Percentiles rank a stretch among this genome's conserved stretches.
Evolutionary conservation across 1,284 basidiomycete species (phyloP).

Genomic region (Xerocomus tenax): DNA sequence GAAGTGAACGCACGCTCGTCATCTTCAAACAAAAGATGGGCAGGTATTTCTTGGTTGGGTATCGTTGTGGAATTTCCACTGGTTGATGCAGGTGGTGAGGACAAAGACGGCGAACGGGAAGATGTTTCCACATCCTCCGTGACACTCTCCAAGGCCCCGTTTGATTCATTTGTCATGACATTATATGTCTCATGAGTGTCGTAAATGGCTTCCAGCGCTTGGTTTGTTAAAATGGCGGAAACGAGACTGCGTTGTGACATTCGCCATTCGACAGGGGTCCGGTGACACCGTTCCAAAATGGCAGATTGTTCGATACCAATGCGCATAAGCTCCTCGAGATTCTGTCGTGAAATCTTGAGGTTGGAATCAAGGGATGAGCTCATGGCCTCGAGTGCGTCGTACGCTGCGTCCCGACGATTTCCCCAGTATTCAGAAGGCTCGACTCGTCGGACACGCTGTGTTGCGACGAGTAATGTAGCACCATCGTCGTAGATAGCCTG

Average conservation of each 20-base stretch:
- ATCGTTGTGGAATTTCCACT: slow-evolving; percentile 6
- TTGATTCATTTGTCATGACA: slow-evolving; percentile 8
- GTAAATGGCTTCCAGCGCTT: slow-evolving; percentile 19
- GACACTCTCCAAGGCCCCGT: slow-evolving; percentile 11
- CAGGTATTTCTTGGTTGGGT: background rate
- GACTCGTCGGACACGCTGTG: slow-evolving; percentile 31
- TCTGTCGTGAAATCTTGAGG: slow-evolving; percentile 31
- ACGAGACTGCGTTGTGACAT: slow-evolving; percentile 39
- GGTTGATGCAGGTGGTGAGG: slow-evolving; percentile 6
- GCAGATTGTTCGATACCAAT: slow-evolving; percentile 38
- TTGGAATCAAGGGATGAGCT: slow-evolving; percentile 31
- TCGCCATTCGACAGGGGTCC: slow-evolving; percentile 41
- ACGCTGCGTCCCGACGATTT: slow-evolving; percentile 19
- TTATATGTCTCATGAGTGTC: slow-evolving; percentile 13
- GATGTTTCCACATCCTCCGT: slow-evolving; percentile 1
- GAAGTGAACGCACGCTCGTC: slow-evolving; percentile 14
- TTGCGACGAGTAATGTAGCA: slow-evolving; percentile 35
- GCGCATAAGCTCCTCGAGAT: slow-evolving; percentile 35
- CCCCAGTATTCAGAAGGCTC: slow-evolving; percentile 27
- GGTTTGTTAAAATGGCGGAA: slow-evolving; percentile 24
- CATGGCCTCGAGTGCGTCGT: slow-evolving; percentile 29
- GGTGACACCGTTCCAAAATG: slow-evolving; percentile 36
- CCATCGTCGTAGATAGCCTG: slow-evolving; percentile 50
- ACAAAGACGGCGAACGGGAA: slow-evolving; percentile 3
- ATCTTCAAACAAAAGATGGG: slow-evolving; percentile 9